Conservation (phyloP, 495 filamentous ascomycete genomes). For the Xylaria bambusicola region DNA sequence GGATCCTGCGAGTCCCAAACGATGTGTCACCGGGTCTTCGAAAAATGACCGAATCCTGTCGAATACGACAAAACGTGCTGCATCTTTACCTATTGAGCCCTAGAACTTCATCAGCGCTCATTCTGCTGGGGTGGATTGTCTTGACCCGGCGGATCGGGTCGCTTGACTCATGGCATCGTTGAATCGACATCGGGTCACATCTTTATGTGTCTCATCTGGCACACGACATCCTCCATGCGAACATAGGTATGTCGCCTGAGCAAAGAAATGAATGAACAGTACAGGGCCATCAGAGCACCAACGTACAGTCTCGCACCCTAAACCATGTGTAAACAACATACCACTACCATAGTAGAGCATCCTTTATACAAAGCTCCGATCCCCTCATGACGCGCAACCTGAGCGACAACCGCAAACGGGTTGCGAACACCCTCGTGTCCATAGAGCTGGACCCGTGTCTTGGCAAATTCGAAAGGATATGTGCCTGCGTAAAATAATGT, state of each 20-base stretch:
- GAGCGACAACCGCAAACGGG: slow-evolving; percentile 51
- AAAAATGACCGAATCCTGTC: slow-evolving; percentile 65
- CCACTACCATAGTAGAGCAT: slow-evolving; percentile 61
- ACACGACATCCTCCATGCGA: no score
- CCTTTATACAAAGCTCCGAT: slow-evolving; percentile 62
- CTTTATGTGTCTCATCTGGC: no score
- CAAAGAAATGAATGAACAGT: no score
- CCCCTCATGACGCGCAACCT: slow-evolving; percentile 51
- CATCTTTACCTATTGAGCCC: slow-evolving; percentile 62
- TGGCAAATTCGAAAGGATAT: slow-evolving; percentile 71
- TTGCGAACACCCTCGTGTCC: slow-evolving; percentile 50
- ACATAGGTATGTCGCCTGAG: no score
- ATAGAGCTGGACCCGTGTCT: slow-evolving; percentile 63
- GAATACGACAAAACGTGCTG: slow-evolving; percentile 65
- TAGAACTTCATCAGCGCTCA: slow-evolving; percentile 1
- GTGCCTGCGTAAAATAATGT: slow-evolving; percentile 35
- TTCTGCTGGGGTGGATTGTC: no score
- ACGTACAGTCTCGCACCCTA: no score
- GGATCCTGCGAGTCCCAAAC: slow-evolving; percentile 55
- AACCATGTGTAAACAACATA: slow-evolving; percentile 39
- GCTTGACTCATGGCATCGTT: no score
- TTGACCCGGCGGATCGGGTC: no score
- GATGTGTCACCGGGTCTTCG: slow-evolving; percentile 56
- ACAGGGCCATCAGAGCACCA: no score
- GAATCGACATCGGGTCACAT: no score